A percentile compares a stretch with the other conserved stretches of the same genome.
Evolutionary conservation across 2,329 filamentous ascomycete species (phyloP).

Genomic region (Albifimbria verrucaria): DNA sequence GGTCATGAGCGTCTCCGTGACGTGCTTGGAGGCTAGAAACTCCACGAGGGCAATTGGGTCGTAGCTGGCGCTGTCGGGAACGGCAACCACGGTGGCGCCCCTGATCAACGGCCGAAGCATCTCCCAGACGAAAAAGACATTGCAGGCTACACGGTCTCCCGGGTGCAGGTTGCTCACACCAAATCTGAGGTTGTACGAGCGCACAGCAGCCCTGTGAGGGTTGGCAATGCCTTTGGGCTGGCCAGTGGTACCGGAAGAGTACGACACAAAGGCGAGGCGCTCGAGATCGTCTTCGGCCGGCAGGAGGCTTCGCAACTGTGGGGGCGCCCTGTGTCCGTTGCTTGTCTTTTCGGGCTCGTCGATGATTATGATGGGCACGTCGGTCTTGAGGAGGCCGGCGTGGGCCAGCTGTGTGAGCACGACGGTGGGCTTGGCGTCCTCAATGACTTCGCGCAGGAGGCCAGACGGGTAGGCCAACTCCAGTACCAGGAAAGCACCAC

Average conservation of each 20-base stretch:
- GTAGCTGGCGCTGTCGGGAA: slow-evolving; percentile 75
- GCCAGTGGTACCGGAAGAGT: slow-evolving; percentile 75
- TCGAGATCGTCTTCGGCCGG: slow-evolving; percentile 68
- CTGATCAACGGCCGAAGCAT: slow-evolving; percentile 73
- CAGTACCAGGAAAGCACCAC: slow-evolving; percentile 76
- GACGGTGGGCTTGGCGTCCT: slow-evolving; percentile 69
- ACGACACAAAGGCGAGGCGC: slow-evolving; percentile 74
- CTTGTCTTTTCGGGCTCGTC: slow-evolving; percentile 41
- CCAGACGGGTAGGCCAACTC: slow-evolving; percentile 76
- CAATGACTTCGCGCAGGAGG: slow-evolving; percentile 71
- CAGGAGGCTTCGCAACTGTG: slow-evolving; percentile 43
- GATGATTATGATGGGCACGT: slow-evolving; percentile 62
- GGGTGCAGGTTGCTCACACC: slow-evolving; percentile 64
- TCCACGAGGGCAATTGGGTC: slow-evolving; percentile 73
- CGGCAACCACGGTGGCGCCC: slow-evolving; percentile 71
- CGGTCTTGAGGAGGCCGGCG: slow-evolving; percentile 60
- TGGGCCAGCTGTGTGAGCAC: slow-evolving; percentile 67
- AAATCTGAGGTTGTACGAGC: slow-evolving; percentile 73
- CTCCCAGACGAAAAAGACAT: slow-evolving; percentile 86
- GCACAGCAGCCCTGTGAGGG: slow-evolving; percentile 69
- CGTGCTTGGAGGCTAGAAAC: slow-evolving; percentile 59
- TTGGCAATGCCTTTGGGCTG: slow-evolving; percentile 82
- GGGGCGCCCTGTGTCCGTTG: slow-evolving; percentile 20
- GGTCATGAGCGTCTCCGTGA: slow-evolving; percentile 82
- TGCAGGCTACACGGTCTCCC: slow-evolving; percentile 79